Conservation (phyloP, 1,284 basidiomycete genomes). For the Ganoderma sinense region DNA sequence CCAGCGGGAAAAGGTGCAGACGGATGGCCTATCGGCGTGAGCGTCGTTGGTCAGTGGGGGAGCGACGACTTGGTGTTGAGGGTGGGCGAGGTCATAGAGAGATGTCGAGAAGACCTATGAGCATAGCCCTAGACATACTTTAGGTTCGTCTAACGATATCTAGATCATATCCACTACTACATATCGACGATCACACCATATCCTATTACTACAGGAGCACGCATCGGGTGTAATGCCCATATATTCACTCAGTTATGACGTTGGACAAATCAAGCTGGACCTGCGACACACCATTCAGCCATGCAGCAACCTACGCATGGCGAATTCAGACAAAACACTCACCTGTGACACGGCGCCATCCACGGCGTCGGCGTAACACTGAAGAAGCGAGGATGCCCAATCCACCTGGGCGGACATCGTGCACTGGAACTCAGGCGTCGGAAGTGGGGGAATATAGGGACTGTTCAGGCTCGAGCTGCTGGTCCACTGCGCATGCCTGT, state of each 20-base stretch:
- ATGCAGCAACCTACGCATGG: too few species aligned
- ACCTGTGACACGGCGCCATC: not conserved
- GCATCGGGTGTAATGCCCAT: not conserved
- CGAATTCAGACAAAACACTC: not conserved
- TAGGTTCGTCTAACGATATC: not conserved
- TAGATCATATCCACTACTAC: not conserved
- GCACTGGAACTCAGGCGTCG: slow-evolving; percentile 3
- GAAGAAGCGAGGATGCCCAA: not conserved
- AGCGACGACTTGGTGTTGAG: slow-evolving; percentile 71
- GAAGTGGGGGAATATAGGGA: not conserved
- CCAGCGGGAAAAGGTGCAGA: slow-evolving; percentile 63
- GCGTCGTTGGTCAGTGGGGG: slow-evolving; percentile 92
- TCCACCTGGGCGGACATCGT: not conserved
- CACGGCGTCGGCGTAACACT: slow-evolving; percentile 6
- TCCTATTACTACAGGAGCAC: not conserved
- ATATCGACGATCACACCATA: not conserved
- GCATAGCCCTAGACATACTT: not conserved
- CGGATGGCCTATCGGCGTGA: slow-evolving; percentile 89
- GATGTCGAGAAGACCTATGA: not conserved
- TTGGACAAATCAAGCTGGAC: slow-evolving; percentile 5
- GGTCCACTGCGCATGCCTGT: not conserved
- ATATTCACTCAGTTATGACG: not conserved
- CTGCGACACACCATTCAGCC: not conserved
- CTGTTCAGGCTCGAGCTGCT: not conserved
- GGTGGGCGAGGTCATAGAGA: slow-evolving; percentile 53